Conservation (phyloP, 129 eudicot genomes). For the Arctium minus region DNA sequence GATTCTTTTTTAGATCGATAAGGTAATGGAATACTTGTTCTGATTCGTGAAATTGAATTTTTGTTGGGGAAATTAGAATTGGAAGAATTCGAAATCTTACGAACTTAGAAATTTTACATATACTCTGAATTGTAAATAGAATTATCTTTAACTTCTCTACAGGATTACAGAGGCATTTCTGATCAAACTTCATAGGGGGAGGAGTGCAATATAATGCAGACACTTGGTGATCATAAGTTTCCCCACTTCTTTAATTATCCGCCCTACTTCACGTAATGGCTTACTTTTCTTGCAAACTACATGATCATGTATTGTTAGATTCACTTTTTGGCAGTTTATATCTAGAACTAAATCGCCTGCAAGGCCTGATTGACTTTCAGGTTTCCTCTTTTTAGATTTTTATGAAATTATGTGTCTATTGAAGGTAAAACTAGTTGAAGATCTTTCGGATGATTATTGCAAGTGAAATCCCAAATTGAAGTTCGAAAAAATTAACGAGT, state of each 20-base stretch:
- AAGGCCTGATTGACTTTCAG: not conserved
- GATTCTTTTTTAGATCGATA: not conserved
- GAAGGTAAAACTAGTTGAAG: not conserved
- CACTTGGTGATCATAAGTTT: conserved; percentile 80
- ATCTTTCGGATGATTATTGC: not conserved
- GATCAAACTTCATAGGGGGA: not conserved
- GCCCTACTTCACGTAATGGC: conserved; percentile 81
- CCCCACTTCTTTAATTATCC: conserved; percentile 90
- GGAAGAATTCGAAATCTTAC: not conserved
- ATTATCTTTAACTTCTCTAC: not conserved
- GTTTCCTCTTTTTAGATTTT: not conserved
- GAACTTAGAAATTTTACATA: not conserved
- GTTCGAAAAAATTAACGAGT: not conserved
- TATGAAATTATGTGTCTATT: not conserved
- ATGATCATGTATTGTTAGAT: not conserved
- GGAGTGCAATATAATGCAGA: conserved; percentile 45
- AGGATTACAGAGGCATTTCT: not conserved
- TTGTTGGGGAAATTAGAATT: not conserved
- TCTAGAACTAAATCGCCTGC: not conserved
- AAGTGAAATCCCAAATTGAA: not conserved
- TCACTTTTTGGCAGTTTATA: not conserved
- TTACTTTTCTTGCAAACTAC: not conserved
- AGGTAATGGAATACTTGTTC: not conserved
- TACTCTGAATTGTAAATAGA: not conserved
- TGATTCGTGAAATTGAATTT: not conserved